Percentiles rank a stretch among this genome's conserved stretches.
These are phyloP conservation scores for Claviceps arundinis DNA, from an alignment of 2,329 filamentous ascomycete genomes.

Conservation along the genomic window DNA sequence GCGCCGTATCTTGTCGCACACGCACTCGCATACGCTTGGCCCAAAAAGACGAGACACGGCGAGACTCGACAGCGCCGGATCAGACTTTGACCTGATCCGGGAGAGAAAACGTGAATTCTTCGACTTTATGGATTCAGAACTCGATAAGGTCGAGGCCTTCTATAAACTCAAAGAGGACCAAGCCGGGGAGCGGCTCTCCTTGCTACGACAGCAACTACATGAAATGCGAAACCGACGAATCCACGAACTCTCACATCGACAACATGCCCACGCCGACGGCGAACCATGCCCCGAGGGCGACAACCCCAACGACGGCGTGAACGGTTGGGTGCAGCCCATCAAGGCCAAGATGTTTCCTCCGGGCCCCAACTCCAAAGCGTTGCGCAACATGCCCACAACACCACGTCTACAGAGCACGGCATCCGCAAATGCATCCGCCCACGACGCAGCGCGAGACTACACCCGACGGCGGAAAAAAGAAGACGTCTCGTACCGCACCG, in stretches of 20 bases:
- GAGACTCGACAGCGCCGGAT: constrained; percentile 28
- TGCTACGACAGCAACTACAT: constrained; percentile 74
- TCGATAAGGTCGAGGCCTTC: constrained; percentile 85
- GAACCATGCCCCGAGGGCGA: constrained; percentile 11
- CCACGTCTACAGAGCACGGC: constrained; percentile 22
- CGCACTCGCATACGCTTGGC: constrained; percentile 1
- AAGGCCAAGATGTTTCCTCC: constrained; percentile 40
- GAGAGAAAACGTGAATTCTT: constrained; percentile 76
- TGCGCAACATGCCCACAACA: constrained; percentile 40
- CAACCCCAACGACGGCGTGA: constrained; percentile 16
- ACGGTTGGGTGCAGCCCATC: constrained; percentile 39
- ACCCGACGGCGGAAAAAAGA: constrained; percentile 31
- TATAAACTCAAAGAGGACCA: constrained; percentile 82
- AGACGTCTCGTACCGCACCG: constrained; percentile 68
- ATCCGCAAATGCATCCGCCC: constrained; percentile 10
- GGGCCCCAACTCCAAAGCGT: constrained; percentile 46
- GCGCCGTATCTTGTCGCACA: constrained; percentile 23
- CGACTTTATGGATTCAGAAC: constrained; percentile 65
- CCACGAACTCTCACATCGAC: constrained; percentile 48
- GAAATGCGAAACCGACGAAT: constrained; percentile 80
- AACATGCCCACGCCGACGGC: constrained; percentile 16
- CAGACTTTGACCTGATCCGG: constrained; percentile 48
- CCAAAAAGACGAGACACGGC: constrained; percentile 7
- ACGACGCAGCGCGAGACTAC: constrained; percentile 33
- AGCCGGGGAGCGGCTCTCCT: constrained; percentile 55